phyloP scores from a whole-genome alignment of 2,329 filamentous ascomycete species.

The Hansfordia pulvinata region DNA sequence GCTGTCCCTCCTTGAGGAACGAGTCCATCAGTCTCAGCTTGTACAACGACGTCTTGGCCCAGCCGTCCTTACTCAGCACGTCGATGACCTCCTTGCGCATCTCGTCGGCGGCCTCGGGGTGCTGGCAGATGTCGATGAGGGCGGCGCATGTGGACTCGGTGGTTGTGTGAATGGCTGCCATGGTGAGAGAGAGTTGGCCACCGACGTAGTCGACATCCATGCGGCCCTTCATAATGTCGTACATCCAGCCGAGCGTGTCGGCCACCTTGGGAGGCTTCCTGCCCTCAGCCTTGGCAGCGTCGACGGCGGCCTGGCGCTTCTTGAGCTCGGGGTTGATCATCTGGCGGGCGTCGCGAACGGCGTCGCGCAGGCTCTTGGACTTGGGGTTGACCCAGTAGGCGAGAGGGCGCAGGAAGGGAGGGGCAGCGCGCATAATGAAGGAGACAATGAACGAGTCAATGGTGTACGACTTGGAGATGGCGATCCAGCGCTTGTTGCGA shows the following conservation, averaged over 20 bases:
- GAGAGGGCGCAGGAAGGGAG: constrained; percentile 23
- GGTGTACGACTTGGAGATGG: constrained; percentile 27
- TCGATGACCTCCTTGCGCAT: constrained; percentile 29
- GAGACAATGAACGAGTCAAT: constrained; percentile 21
- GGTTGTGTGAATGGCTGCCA: constrained; percentile 28
- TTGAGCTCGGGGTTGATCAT: constrained; percentile 20
- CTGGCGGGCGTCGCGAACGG: constrained; percentile 20
- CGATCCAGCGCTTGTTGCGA: constrained; percentile 31
- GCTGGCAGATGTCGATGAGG: constrained; percentile 28
- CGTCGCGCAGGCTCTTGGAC: constrained; percentile 20
- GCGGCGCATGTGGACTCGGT: constrained; percentile 19
- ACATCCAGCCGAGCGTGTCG: constrained; percentile 29
- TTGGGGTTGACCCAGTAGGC: constrained; percentile 29
- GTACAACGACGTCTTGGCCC: constrained; percentile 18
- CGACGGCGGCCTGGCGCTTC: constrained; percentile 13
- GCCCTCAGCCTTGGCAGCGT: constrained; percentile 11
- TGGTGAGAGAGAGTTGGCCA: constrained; percentile 20
- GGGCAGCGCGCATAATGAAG: constrained; percentile 23
- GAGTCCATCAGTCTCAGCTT: constrained; percentile 24
- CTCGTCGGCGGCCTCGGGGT: constrained; percentile 27
- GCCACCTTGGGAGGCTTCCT: constrained; percentile 18
- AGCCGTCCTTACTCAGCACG: constrained; percentile 15
- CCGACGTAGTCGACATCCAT: constrained; percentile 15
- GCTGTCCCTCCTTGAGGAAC: constrained; percentile 24
- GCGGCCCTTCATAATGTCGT: constrained; percentile 20